These are phyloP conservation scores for Stephanodiscus minutulus DNA, from an alignment of 108 stramenopile species.

Conservation along the genomic window DNA sequence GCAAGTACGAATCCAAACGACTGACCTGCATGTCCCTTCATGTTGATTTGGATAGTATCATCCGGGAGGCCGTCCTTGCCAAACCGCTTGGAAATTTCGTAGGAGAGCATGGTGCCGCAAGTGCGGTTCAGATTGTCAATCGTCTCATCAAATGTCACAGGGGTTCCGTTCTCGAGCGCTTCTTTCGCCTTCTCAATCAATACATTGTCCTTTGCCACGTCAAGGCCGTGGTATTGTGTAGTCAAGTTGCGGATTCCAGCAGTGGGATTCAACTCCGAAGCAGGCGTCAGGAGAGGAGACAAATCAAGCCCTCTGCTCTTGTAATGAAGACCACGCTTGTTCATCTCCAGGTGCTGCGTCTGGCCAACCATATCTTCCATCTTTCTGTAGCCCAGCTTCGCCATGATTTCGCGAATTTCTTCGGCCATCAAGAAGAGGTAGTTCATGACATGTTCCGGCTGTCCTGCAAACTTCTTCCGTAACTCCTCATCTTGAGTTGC, in stretches of 20 bases:
- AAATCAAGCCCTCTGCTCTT: conserved; percentile 96
- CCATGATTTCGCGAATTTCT: conserved; percentile 95
- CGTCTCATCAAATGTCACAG: conserved; percentile 80
- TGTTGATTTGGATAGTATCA: conserved; percentile 91
- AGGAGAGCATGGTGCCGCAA: conserved; percentile 93
- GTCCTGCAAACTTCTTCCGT: conserved; percentile 92
- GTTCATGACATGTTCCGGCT: conserved; percentile 97
- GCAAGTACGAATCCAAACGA: conserved; percentile 94
- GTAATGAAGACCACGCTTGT: conserved; percentile 90
- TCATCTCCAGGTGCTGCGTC: conserved; percentile 91
- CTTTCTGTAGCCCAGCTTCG: conserved; percentile 91
- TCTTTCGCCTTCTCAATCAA: conserved; percentile 81
- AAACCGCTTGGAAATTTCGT: conserved; percentile 87
- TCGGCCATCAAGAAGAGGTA: conserved; percentile 96
- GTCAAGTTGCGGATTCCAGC: conserved; percentile 80
- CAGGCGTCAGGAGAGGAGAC: conserved; percentile 90
- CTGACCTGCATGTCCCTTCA: conserved; percentile 95
- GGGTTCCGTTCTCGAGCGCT: conserved; percentile 84
- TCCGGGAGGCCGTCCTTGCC: conserved; percentile 95
- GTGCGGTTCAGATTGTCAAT: conserved; percentile 94
- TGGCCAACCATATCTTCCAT: conserved; percentile 97
- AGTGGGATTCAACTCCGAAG: conserved; percentile 88
- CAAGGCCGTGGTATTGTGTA: conserved; percentile 89
- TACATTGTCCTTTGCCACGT: conserved; percentile 80
- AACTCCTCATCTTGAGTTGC: conserved; percentile 97